These are phyloP conservation scores for Botrytis tulipae DNA, from an alignment of 2,329 filamentous ascomycete genomes.

Conservation along the genomic window DNA sequence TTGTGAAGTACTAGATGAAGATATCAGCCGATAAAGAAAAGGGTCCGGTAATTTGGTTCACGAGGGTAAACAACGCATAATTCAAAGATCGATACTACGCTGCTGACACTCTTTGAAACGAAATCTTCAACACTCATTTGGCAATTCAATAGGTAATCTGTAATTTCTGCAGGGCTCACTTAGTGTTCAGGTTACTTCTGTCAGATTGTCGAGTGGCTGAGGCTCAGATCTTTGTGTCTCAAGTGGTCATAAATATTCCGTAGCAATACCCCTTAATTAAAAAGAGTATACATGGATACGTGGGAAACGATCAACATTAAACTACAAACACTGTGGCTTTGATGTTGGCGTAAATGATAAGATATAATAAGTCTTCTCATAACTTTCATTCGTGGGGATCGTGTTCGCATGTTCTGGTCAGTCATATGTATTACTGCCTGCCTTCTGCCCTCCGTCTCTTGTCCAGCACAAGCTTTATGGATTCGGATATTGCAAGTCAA, in stretches of 20 bases:
- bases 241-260: constrained; percentile 7
- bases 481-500: neutral
- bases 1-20: neutral
- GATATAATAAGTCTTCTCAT: neutral
- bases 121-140: neutral
- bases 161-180: neutral
- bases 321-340: neutral
- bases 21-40: constrained; percentile 17
- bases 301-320: neutral
- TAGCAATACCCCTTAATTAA: constrained; percentile 19
- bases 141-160: neutral
- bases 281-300: neutral
- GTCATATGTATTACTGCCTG: neutral
- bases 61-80: constrained; percentile 17
- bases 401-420: constrained; percentile 12
- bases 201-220: constrained; percentile 20
- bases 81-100: neutral
- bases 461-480: neutral
- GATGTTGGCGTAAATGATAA: neutral
- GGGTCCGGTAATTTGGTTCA: constrained; percentile 17
- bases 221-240: constrained; percentile 14
- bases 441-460: neutral
- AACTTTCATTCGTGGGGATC: constrained; percentile 1
- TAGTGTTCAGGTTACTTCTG: constrained; percentile 12
- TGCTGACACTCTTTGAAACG: constrained; percentile 13